These are phyloP conservation scores for Ceratobasidium sp. DNA, from an alignment of 1,284 basidiomycete species.

Conservation along the genomic window DNA sequence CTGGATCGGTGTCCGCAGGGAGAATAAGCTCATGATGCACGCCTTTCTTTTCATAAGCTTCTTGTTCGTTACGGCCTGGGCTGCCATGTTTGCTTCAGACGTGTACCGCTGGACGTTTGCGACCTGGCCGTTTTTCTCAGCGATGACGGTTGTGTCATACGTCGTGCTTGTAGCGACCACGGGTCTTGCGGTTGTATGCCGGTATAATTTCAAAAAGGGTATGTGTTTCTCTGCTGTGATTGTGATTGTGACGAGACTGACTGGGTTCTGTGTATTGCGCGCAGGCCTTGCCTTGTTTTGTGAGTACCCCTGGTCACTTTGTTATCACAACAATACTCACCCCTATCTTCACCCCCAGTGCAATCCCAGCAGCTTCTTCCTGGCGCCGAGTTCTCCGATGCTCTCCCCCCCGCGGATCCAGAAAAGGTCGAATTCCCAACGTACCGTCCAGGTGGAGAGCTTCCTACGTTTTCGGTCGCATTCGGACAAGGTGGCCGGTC, in stretches of 20 bases:
- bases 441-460: constrained; percentile 18
- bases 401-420: constrained; percentile 8
- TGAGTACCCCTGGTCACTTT: constrained; percentile 9
- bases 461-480: constrained; percentile 39
- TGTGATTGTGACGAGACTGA: not conserved
- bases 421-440: constrained; percentile 35
- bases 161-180: constrained; percentile 66
- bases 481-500: constrained; percentile 28
- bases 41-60: constrained; percentile 71
- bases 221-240: constrained; percentile 53
- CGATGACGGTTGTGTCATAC: constrained; percentile 69
- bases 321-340: not conserved
- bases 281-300: constrained; percentile 32
- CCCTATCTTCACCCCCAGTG: constrained; percentile 57
- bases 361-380: constrained; percentile 65
- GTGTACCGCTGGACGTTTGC: constrained; percentile 38
- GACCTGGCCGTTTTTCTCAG: constrained; percentile 66
- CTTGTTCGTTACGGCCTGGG: constrained; percentile 70
- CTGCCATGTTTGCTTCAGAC: constrained; percentile 68
- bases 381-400: constrained; percentile 61
- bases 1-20: constrained; percentile 77
- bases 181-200: constrained; percentile 72
- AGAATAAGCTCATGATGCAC: constrained; percentile 68
- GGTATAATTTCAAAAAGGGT: constrained; percentile 78
- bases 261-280: not conserved